Base-by-base conservation (phyloP, 805 yeast species). In the Candida qinlingensis region DNA sequence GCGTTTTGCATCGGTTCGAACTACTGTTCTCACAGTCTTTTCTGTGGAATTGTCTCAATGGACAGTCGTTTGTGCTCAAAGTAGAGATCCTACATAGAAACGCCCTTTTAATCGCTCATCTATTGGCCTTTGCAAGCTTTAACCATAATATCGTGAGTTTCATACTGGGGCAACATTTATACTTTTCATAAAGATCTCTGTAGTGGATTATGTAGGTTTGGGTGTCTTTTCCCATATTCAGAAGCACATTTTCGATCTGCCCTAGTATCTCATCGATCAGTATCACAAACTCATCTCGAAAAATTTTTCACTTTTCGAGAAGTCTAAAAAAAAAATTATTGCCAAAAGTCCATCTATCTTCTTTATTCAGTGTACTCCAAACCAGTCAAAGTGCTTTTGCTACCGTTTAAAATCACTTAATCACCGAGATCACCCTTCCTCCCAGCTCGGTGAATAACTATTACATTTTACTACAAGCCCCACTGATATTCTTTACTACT, bases 71-170 rank as follows among this genome's bases (percentile, higher is more conserved):
- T 47, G 45, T 29, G 37, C 33, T 47, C 28, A 25, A 43, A 44
- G 47, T 37, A 28, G 41, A 12, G 41, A 37, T 44, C 44, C 50
- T 30, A 47, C 6, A 47, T 11, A 30, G 33, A 44, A 34, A 25
- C 5, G 26, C 50, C 50, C 50, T 48, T 44, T 44, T 48, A 48
- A 48, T 48, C 51, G 48, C 51, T 48, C 51, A 48, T 48, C 51
- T 48, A 48, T 48, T 48, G 31, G 11, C 37, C 35, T 39, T 42
- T 43, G 43, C 42, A 35, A 34, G 30, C 39, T 5, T 28, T 25
- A 11, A n/a, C 37, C 8, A 38, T 44, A 48, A 41, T 48, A 41
- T n/a, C 39, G 33, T 48, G 51, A 48, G 51, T 44, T 48, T 48
- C 51, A 48, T 48, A 48, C 51, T 48, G 47, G 51, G 51, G 51